Evolutionary conservation across 139 green algal genomes (phyloP), one percentile per base, ranked within the genome.

Genomic region (Micractinium conductrix): DNA sequence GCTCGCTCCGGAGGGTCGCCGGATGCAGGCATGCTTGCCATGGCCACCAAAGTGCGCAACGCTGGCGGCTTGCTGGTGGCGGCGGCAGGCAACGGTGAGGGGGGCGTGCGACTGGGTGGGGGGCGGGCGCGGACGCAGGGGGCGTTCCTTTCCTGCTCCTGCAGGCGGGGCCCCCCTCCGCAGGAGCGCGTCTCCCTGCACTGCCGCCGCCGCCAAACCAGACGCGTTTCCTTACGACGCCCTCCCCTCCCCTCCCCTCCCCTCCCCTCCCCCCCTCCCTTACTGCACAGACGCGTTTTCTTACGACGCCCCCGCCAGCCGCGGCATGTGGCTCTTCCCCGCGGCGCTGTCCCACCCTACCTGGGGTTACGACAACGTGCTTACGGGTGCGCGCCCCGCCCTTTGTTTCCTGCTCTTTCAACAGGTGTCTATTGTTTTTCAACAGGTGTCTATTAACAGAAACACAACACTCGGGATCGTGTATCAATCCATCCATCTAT

Each of bases 1-100:
- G 9, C 7, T 9, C 30, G 26, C 14, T 6, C 16, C 17, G 28
- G 4, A 0, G 45, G n/a, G 3, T 17, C 10, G 44, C 72, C 72
- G 3, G 72, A 79, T 8, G 44, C 30, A 24, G n/a, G 35, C n/a
- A 63, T 55, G 38, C 30, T 44, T 5, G 72, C 3, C n/a, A 65
- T 65, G 72, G 33, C 48, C 0, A 17, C 30, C 2, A 4, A 17
- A 2, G n/a, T 79, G 1, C 48, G 35, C 16, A n/a, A 43, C 33
- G 45, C 44, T 5, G 72, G 72, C 38, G 72, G 9, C 0, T 44
- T 79, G 0, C 10, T 79, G 28, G 44, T 79, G n/a, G 72, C 72
- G 1, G 72, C 72, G 1, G 72, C 72, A 0, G 72, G 72, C 72
- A 79, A 79, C 16, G n/a, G 72, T 79, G 72, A 60, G 68, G 7